phyloP scores from a whole-genome alignment of 805 yeast species.

The Kazachstania bromeliacearum region DNA sequence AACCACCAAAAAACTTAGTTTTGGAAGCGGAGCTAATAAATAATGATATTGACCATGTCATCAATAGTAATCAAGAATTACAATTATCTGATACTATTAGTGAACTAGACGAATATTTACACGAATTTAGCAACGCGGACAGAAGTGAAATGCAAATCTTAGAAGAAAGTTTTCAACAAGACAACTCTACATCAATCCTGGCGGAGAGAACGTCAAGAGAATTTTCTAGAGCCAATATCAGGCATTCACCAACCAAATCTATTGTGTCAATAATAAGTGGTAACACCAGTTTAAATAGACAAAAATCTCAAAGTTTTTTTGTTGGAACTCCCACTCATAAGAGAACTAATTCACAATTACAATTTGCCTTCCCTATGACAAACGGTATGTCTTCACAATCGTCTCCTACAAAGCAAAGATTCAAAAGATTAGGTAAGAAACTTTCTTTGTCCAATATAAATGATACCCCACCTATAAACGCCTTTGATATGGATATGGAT shows the following conservation, averaged over 20 bases:
- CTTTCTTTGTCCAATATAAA: constrained; percentile 26
- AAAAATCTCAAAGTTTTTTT: constrained; percentile 10
- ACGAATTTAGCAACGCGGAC: constrained; percentile 10
- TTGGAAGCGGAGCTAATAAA: background rate
- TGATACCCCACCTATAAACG: constrained; percentile 8
- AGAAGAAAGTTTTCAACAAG: constrained; percentile 21
- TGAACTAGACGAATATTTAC: constrained; percentile 22
- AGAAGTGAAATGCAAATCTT: constrained; percentile 12
- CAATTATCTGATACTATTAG: constrained; percentile 19
- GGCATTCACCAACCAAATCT: constrained; percentile 30
- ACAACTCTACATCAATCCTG: constrained; percentile 10
- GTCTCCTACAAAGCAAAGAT: constrained; percentile 25
- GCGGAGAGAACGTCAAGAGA: constrained; percentile 11
- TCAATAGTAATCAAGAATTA: background rate
- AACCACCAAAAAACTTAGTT: background rate
- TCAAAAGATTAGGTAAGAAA: constrained; percentile 24
- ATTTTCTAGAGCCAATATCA: constrained; percentile 10
- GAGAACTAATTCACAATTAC: constrained; percentile 19
- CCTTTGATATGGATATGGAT: background rate
- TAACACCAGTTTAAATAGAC: constrained; percentile 10
- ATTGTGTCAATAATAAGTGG: constrained; percentile 23
- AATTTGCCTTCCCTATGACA: constrained; percentile 3
- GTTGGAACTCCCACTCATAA: constrained; percentile 6
- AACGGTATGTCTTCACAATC: constrained; percentile 12
- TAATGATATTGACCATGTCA: background rate